These are phyloP conservation scores for Epichloe amarillans DNA, from an alignment of 2,329 filamentous ascomycete genomes.

Conservation along the genomic window DNA sequence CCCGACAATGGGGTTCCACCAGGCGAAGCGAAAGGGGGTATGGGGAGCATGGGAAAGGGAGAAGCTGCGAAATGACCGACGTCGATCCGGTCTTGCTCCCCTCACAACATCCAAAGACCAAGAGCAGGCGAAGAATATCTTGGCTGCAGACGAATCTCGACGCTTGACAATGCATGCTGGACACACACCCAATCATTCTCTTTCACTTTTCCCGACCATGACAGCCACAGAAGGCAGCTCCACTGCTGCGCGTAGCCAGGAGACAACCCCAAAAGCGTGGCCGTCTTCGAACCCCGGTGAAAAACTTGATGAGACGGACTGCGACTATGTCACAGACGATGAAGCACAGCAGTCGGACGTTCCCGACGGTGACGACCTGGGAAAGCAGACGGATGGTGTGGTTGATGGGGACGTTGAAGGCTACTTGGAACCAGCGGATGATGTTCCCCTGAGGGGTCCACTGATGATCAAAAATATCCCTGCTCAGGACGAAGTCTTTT, in stretches of 20 bases:
- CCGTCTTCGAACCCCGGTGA: background rate
- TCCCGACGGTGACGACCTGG: background rate
- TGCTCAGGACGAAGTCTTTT: constrained; percentile 41
- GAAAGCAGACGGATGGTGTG: background rate
- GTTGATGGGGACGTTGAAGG: constrained; percentile 11
- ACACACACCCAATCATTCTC: constrained; percentile 48
- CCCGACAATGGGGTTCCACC: constrained; percentile 1
- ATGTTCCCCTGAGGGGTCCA: constrained; percentile 36
- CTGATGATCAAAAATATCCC: constrained; percentile 42
- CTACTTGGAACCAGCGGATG: constrained; percentile 27
- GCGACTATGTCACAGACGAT: background rate
- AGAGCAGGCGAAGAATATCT: constrained; percentile 28
- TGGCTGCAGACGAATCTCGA: constrained; percentile 33
- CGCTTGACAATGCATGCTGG: constrained; percentile 49
- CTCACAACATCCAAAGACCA: constrained; percentile 20
- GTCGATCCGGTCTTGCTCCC: constrained; percentile 3
- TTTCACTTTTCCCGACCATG: constrained; percentile 35
- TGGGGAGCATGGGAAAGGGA: constrained; percentile 2
- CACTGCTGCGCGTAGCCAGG: constrained; percentile 15
- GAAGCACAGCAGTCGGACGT: background rate
- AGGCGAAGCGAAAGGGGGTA: background rate
- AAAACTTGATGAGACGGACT: background rate
- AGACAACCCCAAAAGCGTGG: constrained; percentile 17
- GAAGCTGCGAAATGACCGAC: constrained; percentile 2
- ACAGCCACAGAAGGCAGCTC: constrained; percentile 24